Base-by-base conservation (phyloP, 352 stramenopile genomes). In the Globisporangium rhizosaccharum region DNA sequence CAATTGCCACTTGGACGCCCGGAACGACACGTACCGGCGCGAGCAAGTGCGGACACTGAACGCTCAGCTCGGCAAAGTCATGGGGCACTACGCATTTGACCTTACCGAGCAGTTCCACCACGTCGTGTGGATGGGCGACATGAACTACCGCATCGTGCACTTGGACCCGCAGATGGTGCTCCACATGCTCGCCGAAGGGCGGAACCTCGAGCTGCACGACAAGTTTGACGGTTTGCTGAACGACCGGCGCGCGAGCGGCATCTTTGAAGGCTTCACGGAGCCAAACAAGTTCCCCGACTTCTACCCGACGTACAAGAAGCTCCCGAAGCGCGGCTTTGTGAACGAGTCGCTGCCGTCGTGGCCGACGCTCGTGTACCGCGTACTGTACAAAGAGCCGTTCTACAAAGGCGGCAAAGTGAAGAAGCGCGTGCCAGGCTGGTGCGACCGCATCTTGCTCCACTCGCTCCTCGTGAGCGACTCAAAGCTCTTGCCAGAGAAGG, bases 291-390 rank as follows among this genome's bases (percentile, higher is more conserved):
- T 92, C 46, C 79, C 79, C 2, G 79, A 95, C 50, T 96, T 96
- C 57, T 94, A 92, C 45, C 87, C 87, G 18, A 96, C 87, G 15
- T 96, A 96, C 72, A 94, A 94, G 54, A 94, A 94, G 51, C 87
- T 92, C 18, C 81, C 85, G 3, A 85, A 87, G 55, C 83, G 84
- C 14, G 74, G 79, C 2, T 51, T 68, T 18, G 74, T 92, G 55
- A 85, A 91, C 68, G 80, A 89, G 52, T 62, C 55, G 42, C 59
- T 79, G 42, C 67, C 81, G 5, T 70, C 79, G 26, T 96, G 87
- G 87, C 73, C 81, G 17, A 77, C 80, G 9, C 70, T 86, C 2
- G 80, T 92, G 17, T 96, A 91, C 55, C 76, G 81, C 9, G 75
- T 89, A 50, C 62, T 90, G 10, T 94, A 94, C 71, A 95, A 96